Evolutionary conservation across 768 basidiomycete species (phyloP).

Genomic region (Arthromyces matolae): DNA sequence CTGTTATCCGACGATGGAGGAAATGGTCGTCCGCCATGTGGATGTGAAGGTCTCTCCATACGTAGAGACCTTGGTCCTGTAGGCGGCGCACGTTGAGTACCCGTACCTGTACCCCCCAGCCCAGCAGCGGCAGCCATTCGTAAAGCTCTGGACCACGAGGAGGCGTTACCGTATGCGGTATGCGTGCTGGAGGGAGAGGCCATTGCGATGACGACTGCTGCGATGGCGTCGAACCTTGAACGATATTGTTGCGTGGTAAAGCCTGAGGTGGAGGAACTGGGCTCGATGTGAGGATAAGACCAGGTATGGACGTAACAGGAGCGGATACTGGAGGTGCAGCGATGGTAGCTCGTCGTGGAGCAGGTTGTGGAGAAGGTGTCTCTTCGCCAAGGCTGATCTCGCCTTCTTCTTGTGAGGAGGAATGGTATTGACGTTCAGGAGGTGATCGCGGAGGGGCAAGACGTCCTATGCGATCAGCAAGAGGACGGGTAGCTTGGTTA

Average conservation of each 20-base stretch:
- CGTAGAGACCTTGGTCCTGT: conserved; percentile 10
- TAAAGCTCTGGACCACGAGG: not conserved
- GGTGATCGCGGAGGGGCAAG: not conserved
- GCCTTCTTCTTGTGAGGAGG: conserved; percentile 47
- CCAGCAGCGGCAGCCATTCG: not conserved
- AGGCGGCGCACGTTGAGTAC: conserved; percentile 4
- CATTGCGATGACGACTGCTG: no score
- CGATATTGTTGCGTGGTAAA: no score
- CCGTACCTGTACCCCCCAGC: not conserved
- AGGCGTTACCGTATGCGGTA: not conserved
- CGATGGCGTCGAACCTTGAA: no score
- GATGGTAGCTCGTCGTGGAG: conserved; percentile 1
- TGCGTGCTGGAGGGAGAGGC: not conserved
- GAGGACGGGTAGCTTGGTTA: not conserved
- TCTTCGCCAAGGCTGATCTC: conserved; percentile 38
- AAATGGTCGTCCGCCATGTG: no score
- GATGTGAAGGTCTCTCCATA: no score
- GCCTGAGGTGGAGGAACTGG: no score
- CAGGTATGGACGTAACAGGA: not conserved
- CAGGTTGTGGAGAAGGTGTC: conserved; percentile 11
- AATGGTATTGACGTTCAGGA: conserved; percentile 16
- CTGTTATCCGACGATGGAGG: no score
- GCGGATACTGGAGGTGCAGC: not conserved
- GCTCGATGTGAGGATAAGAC: conserved; percentile 37
- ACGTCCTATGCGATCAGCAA: conserved; percentile 5